A percentile compares a stretch with the other conserved stretches of the same genome.
phyloP scores from a whole-genome alignment of 805 yeast genomes.

The Starmerella asiatica region DNA sequence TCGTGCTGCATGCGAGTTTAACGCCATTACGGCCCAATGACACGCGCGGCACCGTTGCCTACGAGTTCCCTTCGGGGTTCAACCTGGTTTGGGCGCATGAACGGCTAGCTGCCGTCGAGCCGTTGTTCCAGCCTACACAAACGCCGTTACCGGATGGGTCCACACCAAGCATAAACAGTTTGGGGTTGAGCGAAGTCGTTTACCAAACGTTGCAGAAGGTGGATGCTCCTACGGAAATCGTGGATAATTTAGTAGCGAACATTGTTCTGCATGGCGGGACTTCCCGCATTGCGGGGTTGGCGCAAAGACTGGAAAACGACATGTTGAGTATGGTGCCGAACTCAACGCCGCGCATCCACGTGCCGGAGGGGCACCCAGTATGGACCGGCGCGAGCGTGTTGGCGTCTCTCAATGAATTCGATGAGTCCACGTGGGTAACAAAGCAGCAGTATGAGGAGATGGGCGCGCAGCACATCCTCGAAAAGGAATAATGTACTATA shows the following conservation, averaged over 20 bases:
- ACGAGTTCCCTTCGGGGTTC: slow-evolving; percentile 47
- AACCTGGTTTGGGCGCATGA: slow-evolving; percentile 39
- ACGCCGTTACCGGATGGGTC: slow-evolving; percentile 34
- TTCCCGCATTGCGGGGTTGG: slow-evolving; percentile 65
- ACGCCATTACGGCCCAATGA: slow-evolving; percentile 17
- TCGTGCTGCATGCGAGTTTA: slow-evolving; percentile 9
- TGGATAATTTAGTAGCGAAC: slow-evolving; percentile 76
- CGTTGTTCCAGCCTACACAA: slow-evolving; percentile 52
- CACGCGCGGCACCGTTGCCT: slow-evolving; percentile 38
- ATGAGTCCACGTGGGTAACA: slow-evolving; percentile 80
- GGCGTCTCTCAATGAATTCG: slow-evolving; percentile 80
- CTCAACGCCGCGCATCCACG: slow-evolving; percentile 29
- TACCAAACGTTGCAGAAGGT: slow-evolving; percentile 35
- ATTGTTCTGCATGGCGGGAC: slow-evolving; percentile 78
- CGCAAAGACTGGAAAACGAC: slow-evolving; percentile 62
- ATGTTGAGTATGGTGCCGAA: slow-evolving; percentile 62
- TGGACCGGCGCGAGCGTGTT: slow-evolving; percentile 91
- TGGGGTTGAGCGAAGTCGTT: slow-evolving; percentile 37
- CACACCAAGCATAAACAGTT: slow-evolving; percentile 31
- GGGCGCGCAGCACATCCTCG: slow-evolving; percentile 60
- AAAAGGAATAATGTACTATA: slow-evolving; percentile 10
- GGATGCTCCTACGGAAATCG: slow-evolving; percentile 41
- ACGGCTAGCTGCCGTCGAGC: slow-evolving; percentile 46
- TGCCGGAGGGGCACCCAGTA: slow-evolving; percentile 61
- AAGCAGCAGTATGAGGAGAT: slow-evolving; percentile 77